Evolutionary conservation across 345 rosid genomes (phyloP).

Genomic region (Clarkia xantiana): DNA sequence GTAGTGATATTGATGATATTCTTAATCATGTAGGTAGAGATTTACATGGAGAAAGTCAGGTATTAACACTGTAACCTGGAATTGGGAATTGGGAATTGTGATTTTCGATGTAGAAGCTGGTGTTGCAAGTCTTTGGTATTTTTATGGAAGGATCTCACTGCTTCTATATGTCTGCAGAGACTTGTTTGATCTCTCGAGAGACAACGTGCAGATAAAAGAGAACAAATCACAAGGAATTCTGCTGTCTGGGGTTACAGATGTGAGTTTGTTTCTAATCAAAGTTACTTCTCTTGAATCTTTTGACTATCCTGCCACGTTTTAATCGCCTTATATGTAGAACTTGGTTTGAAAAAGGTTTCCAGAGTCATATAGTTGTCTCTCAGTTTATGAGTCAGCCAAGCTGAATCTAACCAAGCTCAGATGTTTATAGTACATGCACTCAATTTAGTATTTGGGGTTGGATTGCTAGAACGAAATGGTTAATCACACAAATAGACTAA

Average conservation of each 20-base stretch:
- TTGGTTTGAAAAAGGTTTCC: no score
- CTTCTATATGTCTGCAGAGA: constrained; percentile 33
- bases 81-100: constrained; percentile 1
- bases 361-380: no score
- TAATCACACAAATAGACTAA: no score
- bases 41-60: constrained; percentile 97
- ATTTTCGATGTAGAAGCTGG: no score
- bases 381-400: no score
- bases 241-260: constrained; percentile 66
- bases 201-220: constrained; percentile 76
- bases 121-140: no score
- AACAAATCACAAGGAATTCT: constrained; percentile 51
- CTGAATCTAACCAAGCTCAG: no score
- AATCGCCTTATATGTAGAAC: no score
- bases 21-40: constrained; percentile 49
- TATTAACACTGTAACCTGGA: constrained; percentile 6
- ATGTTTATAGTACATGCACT: no score
- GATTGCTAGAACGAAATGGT: no score
- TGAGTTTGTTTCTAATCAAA: constrained; percentile 9
- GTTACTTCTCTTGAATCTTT: not conserved
- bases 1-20: constrained; percentile 1
- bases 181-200: constrained; percentile 67
- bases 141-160: not conserved
- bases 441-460: no score
- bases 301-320: no score